phyloP scores from a whole-genome alignment of 2,329 filamentous ascomycete genomes.

The Tothia fuscella region DNA sequence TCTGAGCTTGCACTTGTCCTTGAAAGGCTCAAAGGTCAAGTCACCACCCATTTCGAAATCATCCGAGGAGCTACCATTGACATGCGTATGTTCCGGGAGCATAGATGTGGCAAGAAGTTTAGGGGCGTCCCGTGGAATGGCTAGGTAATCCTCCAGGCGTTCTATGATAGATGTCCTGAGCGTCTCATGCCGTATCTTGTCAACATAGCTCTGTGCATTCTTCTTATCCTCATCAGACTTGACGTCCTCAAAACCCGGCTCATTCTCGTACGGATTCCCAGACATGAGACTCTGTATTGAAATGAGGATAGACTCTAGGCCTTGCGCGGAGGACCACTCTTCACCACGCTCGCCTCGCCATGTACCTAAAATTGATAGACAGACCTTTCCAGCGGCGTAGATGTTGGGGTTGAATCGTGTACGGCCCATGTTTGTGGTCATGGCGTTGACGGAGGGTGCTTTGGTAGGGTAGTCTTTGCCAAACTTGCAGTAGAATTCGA shows the following conservation, averaged over 20 bases:
- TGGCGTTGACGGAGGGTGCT: constrained; percentile 48
- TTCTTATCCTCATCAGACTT: constrained; percentile 57
- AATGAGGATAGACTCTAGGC: constrained; percentile 82
- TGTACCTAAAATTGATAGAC: constrained; percentile 64
- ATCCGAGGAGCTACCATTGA: constrained; percentile 20
- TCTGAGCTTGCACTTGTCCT: constrained; percentile 77
- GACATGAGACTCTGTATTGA: constrained; percentile 97
- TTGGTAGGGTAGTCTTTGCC: constrained; percentile 71
- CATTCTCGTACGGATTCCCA: constrained; percentile 85
- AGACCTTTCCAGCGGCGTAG: constrained; percentile 83
- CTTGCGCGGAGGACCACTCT: constrained; percentile 93
- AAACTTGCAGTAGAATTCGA: constrained; percentile 77
- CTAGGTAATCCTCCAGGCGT: constrained; percentile 67
- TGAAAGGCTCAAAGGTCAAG: constrained; percentile 70
- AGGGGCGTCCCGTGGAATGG: constrained; percentile 37
- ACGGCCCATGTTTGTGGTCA: constrained; percentile 79
- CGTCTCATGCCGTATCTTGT: constrained; percentile 87
- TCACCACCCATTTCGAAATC: constrained; percentile 38
- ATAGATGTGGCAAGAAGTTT: constrained; percentile 24
- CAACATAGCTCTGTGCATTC: constrained; percentile 61
- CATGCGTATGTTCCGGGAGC: constrained; percentile 19
- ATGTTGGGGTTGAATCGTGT: constrained; percentile 97
- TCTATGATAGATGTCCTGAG: constrained; percentile 77
- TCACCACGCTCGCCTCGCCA: constrained; percentile 86
- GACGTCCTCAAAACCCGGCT: constrained; percentile 79